phyloP scores from a whole-genome alignment of 176 grass and related monocot genomes.

The Rhynchospora tenuis region DNA sequence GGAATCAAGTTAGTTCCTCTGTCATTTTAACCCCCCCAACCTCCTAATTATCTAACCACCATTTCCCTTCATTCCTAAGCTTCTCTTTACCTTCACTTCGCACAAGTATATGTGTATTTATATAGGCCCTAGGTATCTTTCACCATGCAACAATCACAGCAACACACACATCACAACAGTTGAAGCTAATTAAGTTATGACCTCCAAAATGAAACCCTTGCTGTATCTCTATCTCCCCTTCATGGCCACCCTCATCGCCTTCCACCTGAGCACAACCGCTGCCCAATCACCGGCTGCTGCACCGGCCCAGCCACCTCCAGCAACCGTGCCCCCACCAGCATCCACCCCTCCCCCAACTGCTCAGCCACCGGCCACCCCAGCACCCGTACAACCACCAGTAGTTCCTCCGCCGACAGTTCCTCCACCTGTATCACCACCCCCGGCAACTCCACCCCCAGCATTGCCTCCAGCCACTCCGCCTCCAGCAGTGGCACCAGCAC shows the following conservation, averaged over 20 bases:
- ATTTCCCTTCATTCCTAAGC: conserved; percentile 55
- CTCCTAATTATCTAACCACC: conserved; percentile 28
- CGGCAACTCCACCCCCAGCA: conserved; percentile 18
- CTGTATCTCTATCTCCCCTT: not conserved
- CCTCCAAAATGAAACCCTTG: conserved; percentile 9
- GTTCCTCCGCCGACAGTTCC: not conserved
- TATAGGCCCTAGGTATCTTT: not conserved
- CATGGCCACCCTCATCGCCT: conserved; percentile 3
- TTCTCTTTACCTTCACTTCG: not conserved
- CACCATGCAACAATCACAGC: not conserved
- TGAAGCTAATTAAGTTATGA: not conserved
- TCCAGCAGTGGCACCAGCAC: not conserved
- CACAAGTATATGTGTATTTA: not conserved
- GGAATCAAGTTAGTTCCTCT: conserved; percentile 17
- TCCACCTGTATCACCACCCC: conserved; percentile 8
- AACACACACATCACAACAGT: not conserved
- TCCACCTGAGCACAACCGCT: conserved; percentile 11
- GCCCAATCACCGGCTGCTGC: conserved; percentile 33
- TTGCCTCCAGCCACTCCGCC: not conserved
- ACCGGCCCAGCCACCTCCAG: conserved; percentile 7
- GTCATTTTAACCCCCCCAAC: conserved; percentile 36
- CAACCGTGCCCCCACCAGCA: not conserved
- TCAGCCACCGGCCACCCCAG: not conserved
- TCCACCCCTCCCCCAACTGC: conserved; percentile 11
- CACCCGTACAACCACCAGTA: not conserved